Conservation (phyloP, 768 basidiomycete species). For the Boletus huronensis region DNA sequence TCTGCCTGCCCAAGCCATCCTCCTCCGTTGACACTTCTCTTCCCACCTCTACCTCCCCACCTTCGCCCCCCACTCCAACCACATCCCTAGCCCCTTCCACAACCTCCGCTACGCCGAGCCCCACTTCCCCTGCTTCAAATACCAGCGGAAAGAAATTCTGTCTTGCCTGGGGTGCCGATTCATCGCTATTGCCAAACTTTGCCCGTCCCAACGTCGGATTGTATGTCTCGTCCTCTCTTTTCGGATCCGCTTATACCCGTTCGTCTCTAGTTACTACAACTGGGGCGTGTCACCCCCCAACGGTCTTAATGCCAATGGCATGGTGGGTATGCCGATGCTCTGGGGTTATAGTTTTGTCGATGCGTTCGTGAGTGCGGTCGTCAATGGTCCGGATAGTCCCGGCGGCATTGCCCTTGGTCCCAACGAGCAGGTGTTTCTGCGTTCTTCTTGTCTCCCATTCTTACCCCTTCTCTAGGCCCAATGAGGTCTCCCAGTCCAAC, state of each 20-base stretch:
- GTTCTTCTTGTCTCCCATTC: neutral
- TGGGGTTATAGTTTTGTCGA: slow-evolving; percentile 54
- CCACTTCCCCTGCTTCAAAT: neutral
- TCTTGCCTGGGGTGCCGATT: slow-evolving; percentile 33
- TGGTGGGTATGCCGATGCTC: slow-evolving; percentile 58
- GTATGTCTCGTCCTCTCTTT: slow-evolving; percentile 33
- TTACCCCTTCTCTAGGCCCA: slow-evolving; percentile 49
- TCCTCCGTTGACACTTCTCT: slow-evolving; percentile 11
- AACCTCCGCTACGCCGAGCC: neutral
- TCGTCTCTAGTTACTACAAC: slow-evolving; percentile 47
- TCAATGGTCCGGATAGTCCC: slow-evolving; percentile 5
- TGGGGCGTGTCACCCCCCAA: slow-evolving; percentile 58
- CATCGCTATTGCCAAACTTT: slow-evolving; percentile 50
- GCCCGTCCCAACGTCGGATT: slow-evolving; percentile 35
- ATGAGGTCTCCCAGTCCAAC: slow-evolving; percentile 60
- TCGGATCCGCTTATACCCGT: neutral
- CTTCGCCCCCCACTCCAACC: neutral
- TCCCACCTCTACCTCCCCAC: slow-evolving; percentile 9
- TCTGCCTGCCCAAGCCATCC: slow-evolving; percentile 55
- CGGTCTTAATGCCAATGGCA: slow-evolving; percentile 32
- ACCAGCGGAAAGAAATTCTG: slow-evolving; percentile 41
- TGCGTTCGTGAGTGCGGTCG: slow-evolving; percentile 44
- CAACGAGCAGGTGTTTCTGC: slow-evolving; percentile 62
- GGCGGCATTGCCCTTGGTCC: slow-evolving; percentile 50
- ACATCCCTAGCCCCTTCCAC: neutral